Percentiles rank a stretch among this genome's conserved stretches.
phyloP scores from a whole-genome alignment of 768 basidiomycete species.

The Epithele typhae region DNA sequence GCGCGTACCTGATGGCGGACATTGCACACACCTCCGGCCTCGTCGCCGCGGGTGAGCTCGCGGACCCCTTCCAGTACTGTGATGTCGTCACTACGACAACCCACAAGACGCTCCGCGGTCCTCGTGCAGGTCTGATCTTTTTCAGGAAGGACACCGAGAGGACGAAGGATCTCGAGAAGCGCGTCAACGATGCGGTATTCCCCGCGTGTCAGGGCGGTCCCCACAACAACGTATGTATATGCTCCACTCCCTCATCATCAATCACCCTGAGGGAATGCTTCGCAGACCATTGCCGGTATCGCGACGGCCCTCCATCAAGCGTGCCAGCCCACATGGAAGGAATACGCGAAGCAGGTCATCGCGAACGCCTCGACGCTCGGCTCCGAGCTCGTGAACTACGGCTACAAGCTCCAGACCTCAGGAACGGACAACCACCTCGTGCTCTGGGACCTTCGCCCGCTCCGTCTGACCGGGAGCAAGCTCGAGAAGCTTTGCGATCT shows the following conservation, averaged over 20 bases:
- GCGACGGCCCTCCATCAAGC: slow-evolving; percentile 93
- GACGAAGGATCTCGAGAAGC: slow-evolving; percentile 86
- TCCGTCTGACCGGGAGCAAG: slow-evolving; percentile 96
- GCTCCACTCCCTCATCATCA: too few relatives aligned
- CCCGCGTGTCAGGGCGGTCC: slow-evolving; percentile 99
- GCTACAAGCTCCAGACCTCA: slow-evolving; percentile 94
- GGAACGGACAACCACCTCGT: slow-evolving; percentile 98
- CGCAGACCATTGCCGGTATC: slow-evolving; percentile 88
- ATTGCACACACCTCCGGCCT: slow-evolving; percentile 98
- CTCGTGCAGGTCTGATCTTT: slow-evolving; percentile 97
- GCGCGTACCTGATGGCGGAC: slow-evolving; percentile 92
- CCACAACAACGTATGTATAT: slow-evolving; percentile 84
- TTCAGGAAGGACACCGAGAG: slow-evolving; percentile 90
- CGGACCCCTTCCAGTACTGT: slow-evolving; percentile 91
- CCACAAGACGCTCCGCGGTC: slow-evolving; percentile 99
- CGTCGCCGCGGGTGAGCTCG: slow-evolving; percentile 86
- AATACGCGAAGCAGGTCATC: slow-evolving; percentile 93
- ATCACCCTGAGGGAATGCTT: not conserved
- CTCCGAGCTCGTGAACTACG: slow-evolving; percentile 62
- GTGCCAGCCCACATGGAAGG: slow-evolving; percentile 82
- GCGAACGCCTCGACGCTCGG: slow-evolving; percentile 81
- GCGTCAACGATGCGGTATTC: slow-evolving; percentile 98
- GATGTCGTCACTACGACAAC: slow-evolving; percentile 98
- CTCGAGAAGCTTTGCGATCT: slow-evolving; percentile 98
- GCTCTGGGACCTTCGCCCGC: slow-evolving; percentile 94